A percentile compares a stretch with the other conserved stretches of the same genome.
These are phyloP conservation scores for Nakaseomyces uthaithaninus DNA, from an alignment of 1,139 yeast genomes.

Conservation along the genomic window DNA sequence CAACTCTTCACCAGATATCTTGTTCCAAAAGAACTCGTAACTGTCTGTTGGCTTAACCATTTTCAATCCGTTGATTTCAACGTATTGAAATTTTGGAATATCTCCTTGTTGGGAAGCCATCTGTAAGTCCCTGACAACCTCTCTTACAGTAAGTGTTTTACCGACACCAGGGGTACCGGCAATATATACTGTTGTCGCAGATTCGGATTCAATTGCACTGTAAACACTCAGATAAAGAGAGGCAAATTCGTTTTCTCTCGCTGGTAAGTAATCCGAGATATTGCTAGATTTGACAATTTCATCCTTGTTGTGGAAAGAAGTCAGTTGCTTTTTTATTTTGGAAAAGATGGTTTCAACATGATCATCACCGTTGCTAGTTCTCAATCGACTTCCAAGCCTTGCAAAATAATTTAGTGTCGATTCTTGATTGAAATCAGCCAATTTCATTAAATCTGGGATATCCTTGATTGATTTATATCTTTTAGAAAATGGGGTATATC, in stretches of 20 bases:
- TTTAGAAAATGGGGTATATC: slow-evolving; percentile 32
- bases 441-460: slow-evolving; percentile 28
- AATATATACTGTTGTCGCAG: slow-evolving; percentile 80
- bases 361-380: slow-evolving; percentile 24
- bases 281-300: slow-evolving; percentile 26
- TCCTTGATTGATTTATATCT: slow-evolving; percentile 25
- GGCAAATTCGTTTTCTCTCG: slow-evolving; percentile 83
- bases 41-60: slow-evolving; percentile 78
- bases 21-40: slow-evolving; percentile 76
- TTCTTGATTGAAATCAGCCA: slow-evolving; percentile 24
- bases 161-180: slow-evolving; percentile 99
- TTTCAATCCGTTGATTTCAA: slow-evolving; percentile 88
- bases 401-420: slow-evolving; percentile 22
- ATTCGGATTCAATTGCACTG: slow-evolving; percentile 58
- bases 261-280: slow-evolving; percentile 47
- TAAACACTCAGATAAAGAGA: slow-evolving; percentile 65
- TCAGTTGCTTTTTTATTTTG: slow-evolving; percentile 29
- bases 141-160: slow-evolving; percentile 87
- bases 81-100: slow-evolving; percentile 53
- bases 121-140: slow-evolving; percentile 64
- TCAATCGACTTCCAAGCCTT: slow-evolving; percentile 25
- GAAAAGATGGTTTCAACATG: slow-evolving; percentile 31
- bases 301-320: slow-evolving; percentile 30
- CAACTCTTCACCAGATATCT: slow-evolving; percentile 54
- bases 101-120: slow-evolving; percentile 41